Base-by-base conservation (phyloP, 345 rosid genomes). In the Iberis pinnata region DNA sequence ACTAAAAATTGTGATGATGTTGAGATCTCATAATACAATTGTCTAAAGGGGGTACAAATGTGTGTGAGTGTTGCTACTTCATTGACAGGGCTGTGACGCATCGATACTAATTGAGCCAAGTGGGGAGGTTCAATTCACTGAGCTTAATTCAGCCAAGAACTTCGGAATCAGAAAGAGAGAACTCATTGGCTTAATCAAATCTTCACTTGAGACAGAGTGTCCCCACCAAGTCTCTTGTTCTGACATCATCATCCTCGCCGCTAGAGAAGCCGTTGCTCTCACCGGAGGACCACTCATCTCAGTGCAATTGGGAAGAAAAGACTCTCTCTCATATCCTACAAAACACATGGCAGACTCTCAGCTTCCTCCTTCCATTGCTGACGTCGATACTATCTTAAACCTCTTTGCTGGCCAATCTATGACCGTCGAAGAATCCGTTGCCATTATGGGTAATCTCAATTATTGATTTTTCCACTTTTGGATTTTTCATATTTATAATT, bases 201-300 rank as follows among this genome's bases (percentile, higher is more conserved):
- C 73, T 50, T 43, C 70, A 52, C 68, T 76, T 0, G 80, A 76
- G 59, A 36, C 20, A 1, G 70, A 53, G 44, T 76, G 80, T 36
- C 77, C 73, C 2, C 36, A 54, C 3, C 77, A 69, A 73, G 77
- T 76, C 52, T 76, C 80, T 12, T 69, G 80, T 32, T 48, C 80
- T 27, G 80, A 76, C 33, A 37, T 76, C 43, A 53, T 76, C 48
- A 65, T 76, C 57, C 61, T 72, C 55, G 75, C 71, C 19, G 80
- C 77, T 4, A 69, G 80, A 45, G 75, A 76, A 24, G 73, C 73
- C 9, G 77, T 76, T 33, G 56, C 70, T 27, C 42, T 59, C 41
- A 35, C 75, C 0, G 70, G 75, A 9, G 75, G 77, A 4, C 77
- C 75, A 29, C 53, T 59, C 63, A 70, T 72, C 49, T 18, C 69